These are phyloP conservation scores for Globisporangium nagaii DNA, from an alignment of 352 stramenopile species.

Conservation along the genomic window DNA sequence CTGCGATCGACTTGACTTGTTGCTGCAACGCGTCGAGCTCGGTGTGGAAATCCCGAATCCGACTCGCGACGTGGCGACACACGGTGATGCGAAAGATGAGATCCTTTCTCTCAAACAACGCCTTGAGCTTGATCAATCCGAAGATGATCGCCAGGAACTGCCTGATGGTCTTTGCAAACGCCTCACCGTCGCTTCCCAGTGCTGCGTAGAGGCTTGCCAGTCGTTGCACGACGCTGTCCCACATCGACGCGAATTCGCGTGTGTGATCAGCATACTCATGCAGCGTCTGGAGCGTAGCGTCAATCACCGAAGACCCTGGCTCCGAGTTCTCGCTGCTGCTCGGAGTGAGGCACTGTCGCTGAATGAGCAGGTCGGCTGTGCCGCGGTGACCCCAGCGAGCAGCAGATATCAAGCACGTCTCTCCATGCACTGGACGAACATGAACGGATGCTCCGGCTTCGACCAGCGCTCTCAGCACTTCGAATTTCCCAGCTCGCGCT, in stretches of 20 bases:
- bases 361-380: not conserved
- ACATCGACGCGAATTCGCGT: conserved; percentile 2
- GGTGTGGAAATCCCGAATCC: not conserved
- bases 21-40: not conserved
- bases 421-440: not conserved
- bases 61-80: not conserved
- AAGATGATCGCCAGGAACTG: not conserved
- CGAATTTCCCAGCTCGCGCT: not conserved
- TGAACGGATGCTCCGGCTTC: not conserved
- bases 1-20: not conserved
- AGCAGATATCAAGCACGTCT: not conserved
- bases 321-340: not conserved
- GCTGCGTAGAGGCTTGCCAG: not conserved
- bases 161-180: not conserved
- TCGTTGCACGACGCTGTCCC: not conserved
- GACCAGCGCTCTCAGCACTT: not conserved
- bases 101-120: not conserved
- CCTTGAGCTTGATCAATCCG: conserved; percentile 2
- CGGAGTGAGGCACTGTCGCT: not conserved
- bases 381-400: not conserved
- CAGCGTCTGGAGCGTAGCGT: not conserved
- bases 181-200: not conserved
- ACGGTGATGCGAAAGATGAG: not conserved
- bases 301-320: not conserved
- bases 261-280: not conserved